A percentile compares a stretch with the other conserved stretches of the same genome.
Evolutionary conservation across 345 rosid species (phyloP).

Genomic region (Geranium rotundifolium): DNA sequence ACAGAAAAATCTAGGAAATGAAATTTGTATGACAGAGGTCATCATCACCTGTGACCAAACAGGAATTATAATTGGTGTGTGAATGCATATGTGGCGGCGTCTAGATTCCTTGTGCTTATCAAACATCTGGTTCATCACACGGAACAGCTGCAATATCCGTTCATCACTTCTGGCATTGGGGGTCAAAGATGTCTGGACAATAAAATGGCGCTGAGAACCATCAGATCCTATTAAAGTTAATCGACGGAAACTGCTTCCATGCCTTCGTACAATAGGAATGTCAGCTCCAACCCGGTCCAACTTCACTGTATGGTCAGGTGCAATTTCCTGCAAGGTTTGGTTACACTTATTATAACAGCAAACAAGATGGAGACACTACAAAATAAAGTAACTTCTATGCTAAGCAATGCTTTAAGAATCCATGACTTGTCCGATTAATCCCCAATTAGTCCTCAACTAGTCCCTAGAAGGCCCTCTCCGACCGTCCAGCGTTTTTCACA

Average conservation of each 20-base stretch:
- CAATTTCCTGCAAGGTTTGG: conserved; percentile 57
- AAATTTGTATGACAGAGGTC: conserved; percentile 1
- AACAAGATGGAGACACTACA: too few relatives aligned
- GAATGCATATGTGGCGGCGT: conserved; percentile 77
- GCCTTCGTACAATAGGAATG: conserved; percentile 91
- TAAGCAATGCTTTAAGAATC: too few relatives aligned
- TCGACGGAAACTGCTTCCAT: conserved; percentile 98
- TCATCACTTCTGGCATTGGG: conserved; percentile 99
- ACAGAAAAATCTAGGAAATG: not conserved
- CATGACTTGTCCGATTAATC: too few relatives aligned
- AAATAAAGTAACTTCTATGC: too few relatives aligned
- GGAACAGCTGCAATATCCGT: conserved; percentile 93
- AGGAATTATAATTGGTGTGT: conserved; percentile 96
- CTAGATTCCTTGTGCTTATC: conserved; percentile 97
- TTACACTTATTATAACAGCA: not conserved
- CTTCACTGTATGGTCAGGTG: conserved; percentile 89
- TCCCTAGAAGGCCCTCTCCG: too few relatives aligned
- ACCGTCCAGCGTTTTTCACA: too few relatives aligned
- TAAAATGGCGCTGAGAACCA: conserved; percentile 91
- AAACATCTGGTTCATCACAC: conserved; percentile 98
- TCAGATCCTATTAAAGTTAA: conserved; percentile 92
- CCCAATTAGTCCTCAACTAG: too few relatives aligned
- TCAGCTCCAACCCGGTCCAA: conserved; percentile 91
- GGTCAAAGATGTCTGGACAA: conserved; percentile 97
- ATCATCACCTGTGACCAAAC: conserved; percentile 96